Conservation (phyloP, 2,329 filamentous ascomycete species). For the Phialocephala sp. region DNA sequence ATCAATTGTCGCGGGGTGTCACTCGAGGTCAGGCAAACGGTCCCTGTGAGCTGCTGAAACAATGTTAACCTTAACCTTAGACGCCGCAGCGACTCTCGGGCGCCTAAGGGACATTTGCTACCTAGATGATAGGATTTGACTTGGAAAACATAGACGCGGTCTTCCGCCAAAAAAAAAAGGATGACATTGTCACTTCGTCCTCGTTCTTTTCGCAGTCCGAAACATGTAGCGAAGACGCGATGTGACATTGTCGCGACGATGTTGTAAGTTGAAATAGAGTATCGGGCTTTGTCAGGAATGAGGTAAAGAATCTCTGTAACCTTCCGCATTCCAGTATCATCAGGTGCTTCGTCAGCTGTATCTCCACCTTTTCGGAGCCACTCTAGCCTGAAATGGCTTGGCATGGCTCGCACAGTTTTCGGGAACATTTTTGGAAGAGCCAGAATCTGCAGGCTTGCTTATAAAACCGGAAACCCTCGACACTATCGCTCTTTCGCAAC, state of each 20-base stretch:
- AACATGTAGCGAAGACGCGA: conserved; percentile 1
- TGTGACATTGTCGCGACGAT: neutral
- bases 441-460: conserved; percentile 21
- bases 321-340: conserved; percentile 1
- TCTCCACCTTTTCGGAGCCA: neutral
- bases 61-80: neutral
- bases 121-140: neutral
- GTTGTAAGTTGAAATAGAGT: conserved; percentile 6
- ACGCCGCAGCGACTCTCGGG: conserved; percentile 5
- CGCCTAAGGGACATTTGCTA: conserved; percentile 8
- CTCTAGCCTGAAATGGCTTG: neutral
- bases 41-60: neutral
- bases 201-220: neutral
- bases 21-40: neutral
- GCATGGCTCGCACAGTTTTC: conserved; percentile 11
- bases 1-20: neutral
- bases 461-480: conserved; percentile 20
- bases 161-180: neutral
- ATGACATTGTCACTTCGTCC: neutral
- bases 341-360: neutral
- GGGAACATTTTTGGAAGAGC: conserved; percentile 13
- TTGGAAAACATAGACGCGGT: neutral
- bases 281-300: conserved; percentile 2
- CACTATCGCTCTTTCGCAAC: conserved; percentile 13
- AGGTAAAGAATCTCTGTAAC: neutral